A percentile compares a stretch with the other conserved stretches of the same genome.
phyloP scores from a whole-genome alignment of 2,329 filamentous ascomycete genomes.

The Sporothrix humicola region DNA sequence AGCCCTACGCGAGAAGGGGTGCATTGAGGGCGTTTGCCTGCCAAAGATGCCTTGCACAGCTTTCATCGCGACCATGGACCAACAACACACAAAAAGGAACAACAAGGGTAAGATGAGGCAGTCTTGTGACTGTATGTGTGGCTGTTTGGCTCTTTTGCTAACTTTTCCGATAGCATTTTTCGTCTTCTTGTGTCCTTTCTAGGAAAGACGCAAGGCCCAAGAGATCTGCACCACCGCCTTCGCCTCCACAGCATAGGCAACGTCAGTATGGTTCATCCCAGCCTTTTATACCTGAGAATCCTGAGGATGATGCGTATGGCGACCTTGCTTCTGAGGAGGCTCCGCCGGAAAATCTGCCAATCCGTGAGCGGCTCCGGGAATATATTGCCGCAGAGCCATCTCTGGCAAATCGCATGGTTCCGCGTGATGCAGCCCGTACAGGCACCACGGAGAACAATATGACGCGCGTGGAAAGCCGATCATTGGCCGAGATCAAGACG shows the following conservation, averaged over 20 bases:
- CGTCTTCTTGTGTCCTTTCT: neutral
- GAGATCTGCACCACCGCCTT: too few relatives aligned
- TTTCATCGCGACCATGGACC: neutral
- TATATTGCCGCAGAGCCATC: constrained; percentile 37
- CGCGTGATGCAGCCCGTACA: constrained; percentile 40
- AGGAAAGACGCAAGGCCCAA: neutral
- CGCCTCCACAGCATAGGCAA: too few relatives aligned
- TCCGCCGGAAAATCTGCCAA: constrained; percentile 35
- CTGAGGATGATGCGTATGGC: too few relatives aligned
- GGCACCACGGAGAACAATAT: constrained; percentile 46
- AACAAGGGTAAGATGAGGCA: neutral
- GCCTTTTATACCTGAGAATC: too few relatives aligned
- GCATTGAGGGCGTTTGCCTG: constrained; percentile 25
- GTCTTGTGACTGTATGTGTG: neutral
- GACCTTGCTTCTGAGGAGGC: too few relatives aligned
- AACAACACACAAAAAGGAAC: too few relatives aligned
- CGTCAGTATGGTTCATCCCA: too few relatives aligned
- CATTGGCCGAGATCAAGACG: constrained; percentile 41
- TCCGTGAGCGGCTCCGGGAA: constrained; percentile 51
- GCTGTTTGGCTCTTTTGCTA: neutral
- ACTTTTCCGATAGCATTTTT: neutral
- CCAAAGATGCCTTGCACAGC: neutral
- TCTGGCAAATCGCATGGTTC: neutral
- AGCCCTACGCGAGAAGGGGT: constrained; percentile 18
- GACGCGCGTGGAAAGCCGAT: constrained; percentile 46